Base-by-base conservation (phyloP, 805 yeast species). In the Scheffersomyces ergatensis region DNA sequence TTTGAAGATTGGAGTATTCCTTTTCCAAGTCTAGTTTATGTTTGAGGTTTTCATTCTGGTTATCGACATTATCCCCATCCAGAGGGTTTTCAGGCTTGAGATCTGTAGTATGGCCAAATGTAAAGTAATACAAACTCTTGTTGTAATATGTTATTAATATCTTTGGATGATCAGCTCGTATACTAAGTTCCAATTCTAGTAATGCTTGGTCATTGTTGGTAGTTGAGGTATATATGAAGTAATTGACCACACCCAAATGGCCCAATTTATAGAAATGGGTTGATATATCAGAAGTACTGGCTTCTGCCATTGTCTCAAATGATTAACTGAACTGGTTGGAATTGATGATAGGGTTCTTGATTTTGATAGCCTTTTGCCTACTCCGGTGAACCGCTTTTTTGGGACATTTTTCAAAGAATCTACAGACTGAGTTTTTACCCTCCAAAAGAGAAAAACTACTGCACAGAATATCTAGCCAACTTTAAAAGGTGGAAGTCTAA, bases 231-330 rank as follows among this genome's bases (percentile, higher is more conserved):
- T 60, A 68, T 14, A 67, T 51, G 40, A 49, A 39, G 50, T 62
- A 69, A 15, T 52, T 53, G 35, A 69, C 54, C 39, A 48, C 46
- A 15, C 51, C 46, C 11, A 70, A 32, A 48, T 65, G 72, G 11
- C 70, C 76, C 35, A 70, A 45, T 49, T 69, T 69, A 45, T 60
- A 60, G 55, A 63, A 68, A 44, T 70, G 70, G 26, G 76, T 67
- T 25, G 52, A 43, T 13, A 67, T 54, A 38, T 48, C 50, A 20
- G 64, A 53, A 33, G 67, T 59, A 43, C 48, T 38, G 15, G 47
- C 47, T 26, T 50, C 57, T 26, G 43, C 16, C 32, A 29, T 29
- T 21, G n/a, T n/a, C n/a, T n/a, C n/a, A n/a, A n/a, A n/a, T n/a
- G n/a, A n/a, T n/a, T n/a, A n/a, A n/a, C n/a, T n/a, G n/a, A n/a